Percentiles rank a stretch among this genome's conserved stretches.
Evolutionary conservation across 805 yeast genomes (phyloP).

Genomic region (Yueomyces sinensis): DNA sequence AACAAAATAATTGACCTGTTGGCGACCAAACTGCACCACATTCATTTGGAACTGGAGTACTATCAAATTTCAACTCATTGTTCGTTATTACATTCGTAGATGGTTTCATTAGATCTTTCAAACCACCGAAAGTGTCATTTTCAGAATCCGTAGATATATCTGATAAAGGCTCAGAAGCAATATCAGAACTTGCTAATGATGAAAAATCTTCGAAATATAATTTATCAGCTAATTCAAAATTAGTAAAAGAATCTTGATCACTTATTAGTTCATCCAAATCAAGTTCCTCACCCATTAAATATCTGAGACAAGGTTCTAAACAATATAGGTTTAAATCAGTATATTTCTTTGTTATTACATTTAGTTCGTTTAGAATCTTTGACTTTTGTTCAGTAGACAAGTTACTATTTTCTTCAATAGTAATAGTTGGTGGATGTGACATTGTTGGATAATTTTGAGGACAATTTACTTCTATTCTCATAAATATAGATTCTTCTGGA

Average conservation of each 20-base stretch:
- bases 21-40: conserved; percentile 88
- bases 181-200: conserved; percentile 20
- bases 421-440: conserved; percentile 37
- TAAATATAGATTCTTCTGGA: conserved; percentile 37
- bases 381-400: conserved; percentile 34
- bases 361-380: conserved; percentile 38
- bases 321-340: conserved; percentile 51
- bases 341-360: conserved; percentile 42
- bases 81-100: neutral
- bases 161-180: conserved; percentile 9
- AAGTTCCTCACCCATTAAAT: conserved; percentile 70
- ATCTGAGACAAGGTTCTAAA: conserved; percentile 67
- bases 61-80: conserved; percentile 36
- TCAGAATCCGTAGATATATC: conserved; percentile 28
- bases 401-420: conserved; percentile 71
- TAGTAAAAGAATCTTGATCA: conserved; percentile 24
- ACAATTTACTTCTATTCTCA: conserved; percentile 56
- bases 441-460: conserved; percentile 62
- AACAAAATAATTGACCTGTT: conserved; percentile 68
- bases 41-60: conserved; percentile 84
- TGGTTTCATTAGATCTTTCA: conserved; percentile 2
- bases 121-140: conserved; percentile 4
- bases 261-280: conserved; percentile 26
- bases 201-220: conserved; percentile 24
- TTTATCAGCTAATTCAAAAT: conserved; percentile 20